Evolutionary conservation across 495 filamentous ascomycete genomes (phyloP), one percentile per base, ranked within the genome.

Genomic region (Cairneyella variabilis): DNA sequence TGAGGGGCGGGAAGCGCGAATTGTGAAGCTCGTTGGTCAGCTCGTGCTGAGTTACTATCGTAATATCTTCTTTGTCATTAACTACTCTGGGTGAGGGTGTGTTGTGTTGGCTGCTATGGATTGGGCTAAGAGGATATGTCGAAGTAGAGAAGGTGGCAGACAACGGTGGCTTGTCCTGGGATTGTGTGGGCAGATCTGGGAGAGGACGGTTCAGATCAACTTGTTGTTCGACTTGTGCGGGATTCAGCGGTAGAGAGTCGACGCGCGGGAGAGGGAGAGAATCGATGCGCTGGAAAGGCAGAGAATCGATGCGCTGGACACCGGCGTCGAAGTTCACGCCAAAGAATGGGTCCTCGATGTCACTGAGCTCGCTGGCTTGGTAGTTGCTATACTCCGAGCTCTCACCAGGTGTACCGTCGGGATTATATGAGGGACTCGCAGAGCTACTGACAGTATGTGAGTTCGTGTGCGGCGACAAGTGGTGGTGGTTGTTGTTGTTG

Each of bases 321-420:
- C 55, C 56, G 17, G 51, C 53, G 45, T 57, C 59, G 40, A 65
- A 65, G 59, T 62, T 48, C n/a, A 65, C 57, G 3, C 62, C 62
- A 30, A 59, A 58, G 57, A 65, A 65, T 2, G 58, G 42, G 30
- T 60, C 59, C 6, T 56, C 53, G 30, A 54, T n/a, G 3, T 62
- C 59, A 32, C 58, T 59, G 56, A 52, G 48, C 34, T 65, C 59
- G 49, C 62, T 62, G n/a, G 42, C 41, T 22, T 54, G 52, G 46
- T 62, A 58, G 22, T 36, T 51, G 50, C 57, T 60, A 25, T 59
- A 58, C 18, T 60, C 62, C 11, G 57, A 57, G 28, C 52, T 56
- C n/a, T 55, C 62, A 26, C 55, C 59, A 12, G 62, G 59, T 7
- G 59, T 65, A 37, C 61, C 57, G 17, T 32, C 30, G 40, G 43